phyloP scores from a whole-genome alignment of 352 stramenopile genomes.

The Globisporangium megalacanthum region DNA sequence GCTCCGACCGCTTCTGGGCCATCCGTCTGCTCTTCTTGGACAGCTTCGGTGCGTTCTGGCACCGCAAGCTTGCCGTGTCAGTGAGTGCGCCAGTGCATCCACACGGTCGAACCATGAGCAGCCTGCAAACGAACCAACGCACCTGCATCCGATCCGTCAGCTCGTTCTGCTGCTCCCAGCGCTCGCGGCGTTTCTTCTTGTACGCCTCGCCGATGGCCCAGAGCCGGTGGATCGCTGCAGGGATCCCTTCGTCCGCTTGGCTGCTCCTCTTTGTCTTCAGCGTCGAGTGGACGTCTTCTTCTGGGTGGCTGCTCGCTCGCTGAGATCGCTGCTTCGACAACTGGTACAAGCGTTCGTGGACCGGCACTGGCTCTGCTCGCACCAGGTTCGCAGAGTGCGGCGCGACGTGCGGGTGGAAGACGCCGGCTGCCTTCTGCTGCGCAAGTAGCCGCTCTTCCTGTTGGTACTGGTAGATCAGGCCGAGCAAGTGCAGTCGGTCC shows the following conservation, averaged over 20 bases:
- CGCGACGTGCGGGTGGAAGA: slow-evolving; percentile 30
- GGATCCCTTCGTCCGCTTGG: slow-evolving; percentile 5
- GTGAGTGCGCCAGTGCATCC: background rate
- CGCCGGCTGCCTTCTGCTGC: slow-evolving; percentile 9
- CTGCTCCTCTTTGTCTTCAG: background rate
- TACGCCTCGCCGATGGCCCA: slow-evolving; percentile 32
- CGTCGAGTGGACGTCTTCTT: background rate
- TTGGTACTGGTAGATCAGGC: slow-evolving; percentile 66
- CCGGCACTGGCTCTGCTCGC: slow-evolving; percentile 16
- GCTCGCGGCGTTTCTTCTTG: slow-evolving; percentile 31
- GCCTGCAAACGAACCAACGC: background rate
- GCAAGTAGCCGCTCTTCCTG: slow-evolving; percentile 39
- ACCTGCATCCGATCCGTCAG: slow-evolving; percentile 36
- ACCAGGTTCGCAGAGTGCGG: slow-evolving; percentile 47
- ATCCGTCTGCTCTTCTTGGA: slow-evolving; percentile 41
- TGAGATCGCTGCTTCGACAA: slow-evolving; percentile 21
- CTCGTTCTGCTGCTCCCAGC: slow-evolving; percentile 24
- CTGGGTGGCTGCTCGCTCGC: background rate
- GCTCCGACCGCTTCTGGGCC: slow-evolving; percentile 18
- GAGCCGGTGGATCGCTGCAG: slow-evolving; percentile 27
- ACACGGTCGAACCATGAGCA: background rate
- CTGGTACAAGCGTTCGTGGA: slow-evolving; percentile 52
- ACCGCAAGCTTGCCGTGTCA: background rate
- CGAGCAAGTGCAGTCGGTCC: slow-evolving; percentile 60
- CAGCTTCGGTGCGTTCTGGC: slow-evolving; percentile 39